These are phyloP conservation scores for Sugiyamaella americana DNA, from an alignment of 805 yeast genomes.

Conservation along the genomic window DNA sequence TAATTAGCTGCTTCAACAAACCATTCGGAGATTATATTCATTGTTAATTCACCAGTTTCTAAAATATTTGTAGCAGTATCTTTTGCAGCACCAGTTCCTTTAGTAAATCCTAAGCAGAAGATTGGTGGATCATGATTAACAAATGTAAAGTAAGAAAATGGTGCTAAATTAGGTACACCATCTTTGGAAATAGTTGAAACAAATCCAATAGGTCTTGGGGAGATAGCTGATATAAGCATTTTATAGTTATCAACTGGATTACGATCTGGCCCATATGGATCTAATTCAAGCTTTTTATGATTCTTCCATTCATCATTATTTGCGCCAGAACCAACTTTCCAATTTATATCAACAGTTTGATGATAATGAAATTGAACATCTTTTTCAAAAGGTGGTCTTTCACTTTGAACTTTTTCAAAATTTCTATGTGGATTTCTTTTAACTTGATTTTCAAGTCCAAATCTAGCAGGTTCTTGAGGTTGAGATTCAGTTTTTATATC, in stretches of 20 bases:
- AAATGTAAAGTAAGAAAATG: conserved; percentile 51
- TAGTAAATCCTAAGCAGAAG: conserved; percentile 46
- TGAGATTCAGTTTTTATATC: too few species aligned
- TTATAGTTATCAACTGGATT: conserved; percentile 43
- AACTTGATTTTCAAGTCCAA: conserved; percentile 13
- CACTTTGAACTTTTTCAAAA: conserved; percentile 5
- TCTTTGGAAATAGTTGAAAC: conserved; percentile 41
- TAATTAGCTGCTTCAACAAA: conserved; percentile 58
- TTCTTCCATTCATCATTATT: conserved; percentile 39
- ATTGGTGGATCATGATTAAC: conserved; percentile 53
- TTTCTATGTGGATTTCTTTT: conserved; percentile 14
- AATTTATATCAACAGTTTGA: conserved; percentile 31
- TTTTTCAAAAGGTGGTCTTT: conserved; percentile 20
- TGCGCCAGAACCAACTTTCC: conserved; percentile 48
- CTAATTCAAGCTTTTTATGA: conserved; percentile 42
- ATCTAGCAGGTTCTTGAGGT: conserved; percentile 12
- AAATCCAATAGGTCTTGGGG: conserved; percentile 59
- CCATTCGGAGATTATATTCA: conserved; percentile 58
- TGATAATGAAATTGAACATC: conserved; percentile 28
- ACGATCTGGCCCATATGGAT: conserved; percentile 42
- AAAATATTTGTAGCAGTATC: conserved; percentile 46
- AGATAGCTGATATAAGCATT: conserved; percentile 45
- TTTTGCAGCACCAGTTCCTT: conserved; percentile 37
- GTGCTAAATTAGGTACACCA: conserved; percentile 49
- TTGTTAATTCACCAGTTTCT: conserved; percentile 48